Evolutionary conservation across 352 stramenopile genomes (phyloP).

Genomic region (Globisporangium yorkense): DNA sequence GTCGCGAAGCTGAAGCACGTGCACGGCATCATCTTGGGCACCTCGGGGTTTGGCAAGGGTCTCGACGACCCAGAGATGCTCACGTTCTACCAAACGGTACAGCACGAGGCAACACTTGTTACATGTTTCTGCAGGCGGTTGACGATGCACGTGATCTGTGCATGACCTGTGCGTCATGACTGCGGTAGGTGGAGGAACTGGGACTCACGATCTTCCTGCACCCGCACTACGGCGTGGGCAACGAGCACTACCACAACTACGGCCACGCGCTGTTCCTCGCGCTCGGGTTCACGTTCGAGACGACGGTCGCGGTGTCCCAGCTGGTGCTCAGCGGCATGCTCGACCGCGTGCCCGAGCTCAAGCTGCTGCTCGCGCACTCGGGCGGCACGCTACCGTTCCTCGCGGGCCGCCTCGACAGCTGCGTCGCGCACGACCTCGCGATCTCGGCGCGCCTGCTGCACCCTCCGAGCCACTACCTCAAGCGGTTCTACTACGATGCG

Average conservation of each 20-base stretch:
- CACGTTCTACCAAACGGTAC: constrained; percentile 36
- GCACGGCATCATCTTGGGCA: constrained; percentile 49
- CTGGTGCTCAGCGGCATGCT: constrained; percentile 52
- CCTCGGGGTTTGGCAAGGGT: constrained; percentile 42
- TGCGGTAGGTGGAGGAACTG: constrained; percentile 20
- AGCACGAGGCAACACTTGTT: not conserved
- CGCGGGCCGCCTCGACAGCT: constrained; percentile 50
- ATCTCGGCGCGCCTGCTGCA: constrained; percentile 33
- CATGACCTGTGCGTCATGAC: not conserved
- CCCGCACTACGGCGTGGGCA: constrained; percentile 62
- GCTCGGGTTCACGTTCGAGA: constrained; percentile 67
- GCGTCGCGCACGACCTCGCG: constrained; percentile 45
- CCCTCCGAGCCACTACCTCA: constrained; percentile 42
- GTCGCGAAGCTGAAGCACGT: constrained; percentile 31
- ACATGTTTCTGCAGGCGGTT: too few relatives aligned
- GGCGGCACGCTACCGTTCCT: constrained; percentile 59
- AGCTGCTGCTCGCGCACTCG: constrained; percentile 53
- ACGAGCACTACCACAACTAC: constrained; percentile 49
- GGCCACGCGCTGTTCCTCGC: constrained; percentile 55
- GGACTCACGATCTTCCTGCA: constrained; percentile 56
- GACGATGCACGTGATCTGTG: too few relatives aligned
- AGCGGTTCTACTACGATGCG: constrained; percentile 58
- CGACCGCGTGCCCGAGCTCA: constrained; percentile 38
- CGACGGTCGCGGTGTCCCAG: constrained; percentile 48
- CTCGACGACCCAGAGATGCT: constrained; percentile 54